Conservation (phyloP, 169 alveolate species). For the Plasmodium gonderi region DNA sequence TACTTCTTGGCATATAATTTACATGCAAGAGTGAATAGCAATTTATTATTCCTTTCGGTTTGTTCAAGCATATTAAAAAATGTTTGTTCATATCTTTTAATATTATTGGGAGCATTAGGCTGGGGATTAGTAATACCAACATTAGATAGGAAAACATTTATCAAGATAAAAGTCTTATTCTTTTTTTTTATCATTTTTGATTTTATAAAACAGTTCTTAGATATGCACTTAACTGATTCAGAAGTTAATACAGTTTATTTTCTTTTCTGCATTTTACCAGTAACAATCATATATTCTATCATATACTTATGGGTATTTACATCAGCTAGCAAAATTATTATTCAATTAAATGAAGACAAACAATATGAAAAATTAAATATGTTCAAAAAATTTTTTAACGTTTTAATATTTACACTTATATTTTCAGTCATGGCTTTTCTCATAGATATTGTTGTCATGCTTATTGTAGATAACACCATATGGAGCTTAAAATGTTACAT, state of each 20-base stretch:
- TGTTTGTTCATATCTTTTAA: constrained; percentile 72
- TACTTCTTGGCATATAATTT: constrained; percentile 59
- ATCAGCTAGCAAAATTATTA: constrained; percentile 71
- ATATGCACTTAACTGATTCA: constrained; percentile 55
- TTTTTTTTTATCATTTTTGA: constrained; percentile 74
- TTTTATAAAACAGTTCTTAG: constrained; percentile 71
- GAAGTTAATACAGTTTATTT: constrained; percentile 51
- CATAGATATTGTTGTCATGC: constrained; percentile 48
- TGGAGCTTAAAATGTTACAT: constrained; percentile 69
- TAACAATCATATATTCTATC: constrained; percentile 42
- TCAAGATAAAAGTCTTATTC: constrained; percentile 61
- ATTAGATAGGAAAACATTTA: constrained; percentile 55
- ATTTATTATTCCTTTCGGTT: constrained; percentile 52
- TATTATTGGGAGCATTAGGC: constrained; percentile 72
- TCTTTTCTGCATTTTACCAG: constrained; percentile 48
- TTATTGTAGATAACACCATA: constrained; percentile 19
- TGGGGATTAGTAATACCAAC: constrained; percentile 76
- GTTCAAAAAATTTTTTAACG: constrained; percentile 74
- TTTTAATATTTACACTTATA: constrained; percentile 62
- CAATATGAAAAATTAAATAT: constrained; percentile 74
- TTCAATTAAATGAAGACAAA: constrained; percentile 75
- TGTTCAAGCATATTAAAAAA: constrained; percentile 62
- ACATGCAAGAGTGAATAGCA: constrained; percentile 52
- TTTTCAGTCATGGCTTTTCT: constrained; percentile 58
- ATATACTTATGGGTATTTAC: constrained; percentile 73